Evolutionary conservation across 768 basidiomycete species (phyloP), one percentile per base, ranked within the genome.

Genomic region (Terana coerulea): DNA sequence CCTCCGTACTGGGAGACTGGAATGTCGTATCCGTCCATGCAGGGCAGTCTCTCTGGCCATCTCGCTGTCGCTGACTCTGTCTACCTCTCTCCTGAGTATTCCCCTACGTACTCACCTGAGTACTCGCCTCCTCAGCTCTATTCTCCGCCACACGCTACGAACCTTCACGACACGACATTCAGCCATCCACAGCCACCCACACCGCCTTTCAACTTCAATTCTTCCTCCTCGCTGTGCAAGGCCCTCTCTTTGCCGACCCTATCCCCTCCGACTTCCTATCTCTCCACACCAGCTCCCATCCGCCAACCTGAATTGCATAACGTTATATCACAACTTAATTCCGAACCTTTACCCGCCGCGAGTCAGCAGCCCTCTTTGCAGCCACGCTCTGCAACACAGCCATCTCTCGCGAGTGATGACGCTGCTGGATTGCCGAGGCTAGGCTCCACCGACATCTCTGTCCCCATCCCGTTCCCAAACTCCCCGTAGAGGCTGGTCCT

Each of bases 171-270:
- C n/a, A n/a, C n/a, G n/a, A n/a, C n/a, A n/a, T n/a, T n/a, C n/a
- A n/a, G n/a, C n/a, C n/a, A n/a, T n/a, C n/a, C n/a, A n/a, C n/a
- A n/a, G n/a, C 49, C 15, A 42, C 49, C n/a, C 34, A 60, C 73
- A 7, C 69, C 77, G 7, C 78, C 80, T 5, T 84, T 85, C 61
- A 78, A 80, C 44, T 81, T 75, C 58, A 71, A 80, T 2, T 82
- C n/a, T n/a, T n/a, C 82, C 0, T 83, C 82, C 1, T 83, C 85
- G 3, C 71, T 85, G 49, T 78, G 75, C 57, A 72, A 77, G 8
- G 84, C 83, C 5, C 62, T 86, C 29, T 76, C 78, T 17, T 43
- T 53, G 12, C 56, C 63, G 11, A n/a, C 24, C 8, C 14, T 36
- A 17, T 50, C 53, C 9, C 47, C 52, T 11, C 48, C 53, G 12